Evolutionary conservation across 139 green algal species (phyloP).

Genomic region (Diplosphaera chodatii): DNA sequence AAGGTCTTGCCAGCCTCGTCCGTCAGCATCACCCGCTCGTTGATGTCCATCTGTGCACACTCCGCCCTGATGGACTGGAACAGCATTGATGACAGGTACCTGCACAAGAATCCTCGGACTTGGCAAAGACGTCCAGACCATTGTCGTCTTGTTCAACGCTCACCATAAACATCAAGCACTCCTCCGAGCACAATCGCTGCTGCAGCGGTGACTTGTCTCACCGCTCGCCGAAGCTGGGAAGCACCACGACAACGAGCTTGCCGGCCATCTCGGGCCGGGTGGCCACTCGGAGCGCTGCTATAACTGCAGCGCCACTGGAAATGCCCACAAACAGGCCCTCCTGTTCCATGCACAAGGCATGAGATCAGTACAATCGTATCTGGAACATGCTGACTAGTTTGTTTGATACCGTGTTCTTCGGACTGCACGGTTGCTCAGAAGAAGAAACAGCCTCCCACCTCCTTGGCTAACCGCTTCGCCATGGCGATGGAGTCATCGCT

Average conservation of each 20-base stretch:
- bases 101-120: no score
- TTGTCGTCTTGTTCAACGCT: no score
- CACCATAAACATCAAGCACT: no score
- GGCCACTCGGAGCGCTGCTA: conserved; percentile 68
- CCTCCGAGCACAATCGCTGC: no score
- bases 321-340: conserved; percentile 80
- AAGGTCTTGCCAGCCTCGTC: conserved; percentile 59
- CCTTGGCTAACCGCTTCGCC: conserved; percentile 69
- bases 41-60: conserved; percentile 55
- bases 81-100: conserved; percentile 65
- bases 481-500: conserved; percentile 84
- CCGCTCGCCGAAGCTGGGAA: conserved; percentile 85
- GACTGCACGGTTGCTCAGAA: no score
- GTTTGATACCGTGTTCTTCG: no score
- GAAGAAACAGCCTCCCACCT: no score
- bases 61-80: conserved; percentile 47
- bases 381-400: no score
- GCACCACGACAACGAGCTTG: conserved; percentile 78
- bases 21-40: conserved; percentile 58
- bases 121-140: no score
- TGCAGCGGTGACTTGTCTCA: no score
- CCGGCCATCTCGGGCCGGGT: conserved; percentile 75
- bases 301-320: conserved; percentile 54
- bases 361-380: no score
- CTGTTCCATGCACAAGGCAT: no score